These are phyloP conservation scores for Xanthoconium separans DNA, from an alignment of 1,284 basidiomycete genomes.

Conservation along the genomic window DNA sequence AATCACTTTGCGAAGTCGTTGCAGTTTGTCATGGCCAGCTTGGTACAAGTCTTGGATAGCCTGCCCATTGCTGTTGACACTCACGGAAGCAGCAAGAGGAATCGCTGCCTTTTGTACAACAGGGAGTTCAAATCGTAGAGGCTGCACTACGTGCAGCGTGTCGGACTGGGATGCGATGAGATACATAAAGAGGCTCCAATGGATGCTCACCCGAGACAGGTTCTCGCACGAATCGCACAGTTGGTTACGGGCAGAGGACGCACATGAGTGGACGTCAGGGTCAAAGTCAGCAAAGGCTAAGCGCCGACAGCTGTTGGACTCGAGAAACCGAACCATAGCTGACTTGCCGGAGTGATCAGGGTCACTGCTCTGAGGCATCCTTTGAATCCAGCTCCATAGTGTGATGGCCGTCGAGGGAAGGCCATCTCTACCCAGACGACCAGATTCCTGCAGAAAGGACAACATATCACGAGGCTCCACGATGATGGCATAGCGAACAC, in stretches of 20 bases:
- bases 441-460: constrained; percentile 2
- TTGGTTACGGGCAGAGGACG: background rate
- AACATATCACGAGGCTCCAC: background rate
- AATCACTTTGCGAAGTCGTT: background rate
- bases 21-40: background rate
- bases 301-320: background rate
- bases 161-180: too few species aligned
- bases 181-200: too few species aligned
- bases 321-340: background rate
- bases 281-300: background rate
- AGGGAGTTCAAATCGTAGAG: background rate
- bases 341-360: background rate
- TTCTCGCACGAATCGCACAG: background rate
- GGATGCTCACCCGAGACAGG: background rate
- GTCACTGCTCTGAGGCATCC: background rate
- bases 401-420: background rate
- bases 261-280: background rate
- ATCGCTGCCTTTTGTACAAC: too few species aligned
- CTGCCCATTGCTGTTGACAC: background rate
- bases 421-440: background rate
- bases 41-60: background rate
- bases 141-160: background rate
- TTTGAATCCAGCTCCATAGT: background rate
- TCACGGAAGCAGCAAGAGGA: background rate
- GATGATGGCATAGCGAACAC: background rate